These are phyloP conservation scores for Pseudopyrenochaeta lycopersici DNA, from an alignment of 2,329 filamentous ascomycete genomes.

Conservation along the genomic window DNA sequence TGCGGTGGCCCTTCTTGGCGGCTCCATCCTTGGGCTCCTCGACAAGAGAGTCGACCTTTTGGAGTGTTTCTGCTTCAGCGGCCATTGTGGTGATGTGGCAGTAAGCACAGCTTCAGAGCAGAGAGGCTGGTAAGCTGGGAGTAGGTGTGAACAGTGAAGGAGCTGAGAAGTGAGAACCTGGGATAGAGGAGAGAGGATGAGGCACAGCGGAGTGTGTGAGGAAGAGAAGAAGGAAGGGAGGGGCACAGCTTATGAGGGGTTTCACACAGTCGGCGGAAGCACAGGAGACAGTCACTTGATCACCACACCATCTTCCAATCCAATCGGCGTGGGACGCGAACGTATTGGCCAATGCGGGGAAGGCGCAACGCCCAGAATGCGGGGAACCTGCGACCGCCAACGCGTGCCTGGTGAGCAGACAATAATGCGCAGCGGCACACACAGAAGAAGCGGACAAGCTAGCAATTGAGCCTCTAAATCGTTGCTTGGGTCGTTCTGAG, in stretches of 20 bases:
- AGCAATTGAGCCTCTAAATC: slow-evolving; percentile 32
- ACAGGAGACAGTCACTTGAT: slow-evolving; percentile 47
- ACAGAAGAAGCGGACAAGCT: slow-evolving; percentile 14
- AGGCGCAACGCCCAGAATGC: slow-evolving; percentile 30
- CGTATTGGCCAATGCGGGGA: slow-evolving; percentile 33
- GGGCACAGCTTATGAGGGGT: slow-evolving; percentile 48
- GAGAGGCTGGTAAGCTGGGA: slow-evolving; percentile 11
- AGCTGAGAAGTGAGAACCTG: slow-evolving; percentile 18
- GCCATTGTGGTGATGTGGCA: slow-evolving; percentile 58
- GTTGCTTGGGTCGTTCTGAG: slow-evolving; percentile 3
- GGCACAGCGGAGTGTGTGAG: slow-evolving; percentile 35
- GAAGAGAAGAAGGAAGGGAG: slow-evolving; percentile 32
- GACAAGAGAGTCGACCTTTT: slow-evolving; percentile 92
- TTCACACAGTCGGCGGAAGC: slow-evolving; percentile 25
- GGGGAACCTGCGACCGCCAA: slow-evolving; percentile 25
- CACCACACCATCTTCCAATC: slow-evolving; percentile 37
- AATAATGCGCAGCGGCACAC: not conserved
- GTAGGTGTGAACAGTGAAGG: slow-evolving; percentile 16
- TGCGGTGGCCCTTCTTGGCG: slow-evolving; percentile 71
- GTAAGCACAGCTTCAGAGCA: slow-evolving; percentile 11
- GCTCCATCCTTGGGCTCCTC: slow-evolving; percentile 74
- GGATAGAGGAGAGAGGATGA: slow-evolving; percentile 18
- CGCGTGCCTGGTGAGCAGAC: slow-evolving; percentile 11
- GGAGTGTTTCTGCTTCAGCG: slow-evolving; percentile 66
- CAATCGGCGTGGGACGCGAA: slow-evolving; percentile 41